Conservation (phyloP, 192 early-diverging fungal species). For the Anaeromyces robustus region DNA sequence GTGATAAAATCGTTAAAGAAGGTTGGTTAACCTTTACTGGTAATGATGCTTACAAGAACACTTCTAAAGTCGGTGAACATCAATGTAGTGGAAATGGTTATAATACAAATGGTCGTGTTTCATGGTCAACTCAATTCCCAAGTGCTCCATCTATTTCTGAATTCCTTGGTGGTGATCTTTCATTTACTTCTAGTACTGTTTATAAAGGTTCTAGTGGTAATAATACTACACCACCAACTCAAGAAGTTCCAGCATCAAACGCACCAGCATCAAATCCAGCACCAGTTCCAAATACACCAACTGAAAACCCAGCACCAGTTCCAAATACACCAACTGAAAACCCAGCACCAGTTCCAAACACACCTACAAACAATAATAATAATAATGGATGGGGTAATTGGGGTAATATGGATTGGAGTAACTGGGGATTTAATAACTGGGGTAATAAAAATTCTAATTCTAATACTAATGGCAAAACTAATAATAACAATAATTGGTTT, state of each 20-base stretch:
- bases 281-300: background rate
- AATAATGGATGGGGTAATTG: background rate
- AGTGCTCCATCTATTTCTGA: background rate
- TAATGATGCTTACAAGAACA: background rate
- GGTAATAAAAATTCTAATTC: no score
- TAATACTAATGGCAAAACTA: no score
- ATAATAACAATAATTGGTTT: background rate
- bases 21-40: background rate
- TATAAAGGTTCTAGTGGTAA: background rate
- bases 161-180: background rate
- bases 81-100: background rate
- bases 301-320: background rate
- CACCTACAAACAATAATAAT: background rate
- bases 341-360: background rate
- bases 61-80: background rate
- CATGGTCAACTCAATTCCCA: background rate
- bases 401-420: background rate
- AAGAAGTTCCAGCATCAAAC: background rate
- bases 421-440: background rate
- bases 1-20: background rate
- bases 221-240: background rate
- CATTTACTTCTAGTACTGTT: background rate
- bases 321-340: no score
- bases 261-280: background rate
- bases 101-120: background rate